Evolutionary conservation across 768 basidiomycete species (phyloP).

Genomic region (Psilocybe subaeruginosa): DNA sequence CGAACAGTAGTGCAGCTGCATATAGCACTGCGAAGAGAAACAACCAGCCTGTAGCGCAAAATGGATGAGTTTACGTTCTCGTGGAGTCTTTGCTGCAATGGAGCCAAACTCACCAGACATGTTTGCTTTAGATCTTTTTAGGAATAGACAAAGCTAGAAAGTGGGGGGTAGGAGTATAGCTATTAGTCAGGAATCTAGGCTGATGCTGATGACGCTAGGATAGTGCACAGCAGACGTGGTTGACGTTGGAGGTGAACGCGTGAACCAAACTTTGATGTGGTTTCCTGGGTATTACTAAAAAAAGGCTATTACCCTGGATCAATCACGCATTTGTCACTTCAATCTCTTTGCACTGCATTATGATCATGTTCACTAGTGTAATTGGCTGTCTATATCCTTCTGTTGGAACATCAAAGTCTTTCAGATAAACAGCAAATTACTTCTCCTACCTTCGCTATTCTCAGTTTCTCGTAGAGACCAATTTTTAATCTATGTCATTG

Average conservation of each 20-base stretch:
- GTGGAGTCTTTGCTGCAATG: slow-evolving; percentile 7
- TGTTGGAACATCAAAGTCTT: not conserved
- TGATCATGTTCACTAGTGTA: not conserved
- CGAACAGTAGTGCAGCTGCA: slow-evolving; percentile 92
- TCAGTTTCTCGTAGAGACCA: no score
- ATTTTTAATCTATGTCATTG: not conserved
- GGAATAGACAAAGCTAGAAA: not conserved
- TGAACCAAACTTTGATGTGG: slow-evolving; percentile 21
- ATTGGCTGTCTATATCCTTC: not conserved
- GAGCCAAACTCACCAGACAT: slow-evolving; percentile 20
- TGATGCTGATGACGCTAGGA: slow-evolving; percentile 5
- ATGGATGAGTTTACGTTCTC: slow-evolving; percentile 13
- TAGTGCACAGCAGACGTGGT: slow-evolving; percentile 13
- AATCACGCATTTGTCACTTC: slow-evolving; percentile 17
- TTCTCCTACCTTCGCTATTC: no score
- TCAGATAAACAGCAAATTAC: no score
- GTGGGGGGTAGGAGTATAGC: not conserved
- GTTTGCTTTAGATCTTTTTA: slow-evolving; percentile 7
- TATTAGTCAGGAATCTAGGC: not conserved
- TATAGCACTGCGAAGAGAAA: slow-evolving; percentile 95
- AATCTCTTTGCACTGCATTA: not conserved
- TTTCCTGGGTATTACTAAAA: not conserved
- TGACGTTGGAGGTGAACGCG: slow-evolving; percentile 24
- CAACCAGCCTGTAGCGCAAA: slow-evolving; percentile 72
- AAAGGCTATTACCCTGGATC: slow-evolving; percentile 13